phyloP scores from a whole-genome alignment of 768 basidiomycete species.

The Mrakia blollopis region DNA sequence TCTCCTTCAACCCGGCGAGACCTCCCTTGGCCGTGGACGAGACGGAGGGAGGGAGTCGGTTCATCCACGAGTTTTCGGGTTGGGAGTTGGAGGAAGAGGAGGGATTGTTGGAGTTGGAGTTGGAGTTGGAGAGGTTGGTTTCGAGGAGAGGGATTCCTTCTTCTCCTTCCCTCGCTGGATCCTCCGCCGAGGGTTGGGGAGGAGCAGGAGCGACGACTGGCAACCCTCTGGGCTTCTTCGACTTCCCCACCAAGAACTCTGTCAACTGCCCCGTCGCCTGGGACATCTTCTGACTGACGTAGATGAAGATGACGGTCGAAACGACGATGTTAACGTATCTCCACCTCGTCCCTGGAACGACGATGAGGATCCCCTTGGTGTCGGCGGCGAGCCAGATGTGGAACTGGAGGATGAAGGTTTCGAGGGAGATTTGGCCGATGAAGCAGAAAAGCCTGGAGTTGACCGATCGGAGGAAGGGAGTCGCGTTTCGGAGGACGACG shows the following conservation, averaged over 20 bases:
- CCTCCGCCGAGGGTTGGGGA: background rate
- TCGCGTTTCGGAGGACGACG: conserved; percentile 70
- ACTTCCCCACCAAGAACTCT: conserved; percentile 47
- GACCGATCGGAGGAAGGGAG: conserved; percentile 60
- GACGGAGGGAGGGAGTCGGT: background rate
- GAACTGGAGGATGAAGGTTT: conserved; percentile 87
- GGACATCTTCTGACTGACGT: conserved; percentile 69
- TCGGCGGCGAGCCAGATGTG: conserved; percentile 78
- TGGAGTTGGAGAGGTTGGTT: conserved; percentile 2
- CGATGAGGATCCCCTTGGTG: conserved; percentile 68
- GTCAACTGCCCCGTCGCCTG: conserved; percentile 71
- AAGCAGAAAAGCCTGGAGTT: conserved; percentile 68
- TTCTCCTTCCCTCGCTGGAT: background rate
- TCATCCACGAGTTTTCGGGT: background rate
- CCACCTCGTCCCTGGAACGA: conserved; percentile 68
- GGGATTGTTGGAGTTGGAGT: background rate
- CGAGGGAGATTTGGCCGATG: conserved; percentile 79
- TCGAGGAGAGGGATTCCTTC: conserved; percentile 27
- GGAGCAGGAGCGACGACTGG: conserved; percentile 5
- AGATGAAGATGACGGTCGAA: conserved; percentile 72
- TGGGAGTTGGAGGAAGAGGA: background rate
- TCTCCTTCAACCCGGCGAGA: background rate
- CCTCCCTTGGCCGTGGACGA: background rate
- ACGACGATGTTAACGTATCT: conserved; percentile 72
- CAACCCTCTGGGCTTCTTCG: conserved; percentile 33